phyloP scores from a whole-genome alignment of 305 asterid species.

The Fraxinus baroniana region DNA sequence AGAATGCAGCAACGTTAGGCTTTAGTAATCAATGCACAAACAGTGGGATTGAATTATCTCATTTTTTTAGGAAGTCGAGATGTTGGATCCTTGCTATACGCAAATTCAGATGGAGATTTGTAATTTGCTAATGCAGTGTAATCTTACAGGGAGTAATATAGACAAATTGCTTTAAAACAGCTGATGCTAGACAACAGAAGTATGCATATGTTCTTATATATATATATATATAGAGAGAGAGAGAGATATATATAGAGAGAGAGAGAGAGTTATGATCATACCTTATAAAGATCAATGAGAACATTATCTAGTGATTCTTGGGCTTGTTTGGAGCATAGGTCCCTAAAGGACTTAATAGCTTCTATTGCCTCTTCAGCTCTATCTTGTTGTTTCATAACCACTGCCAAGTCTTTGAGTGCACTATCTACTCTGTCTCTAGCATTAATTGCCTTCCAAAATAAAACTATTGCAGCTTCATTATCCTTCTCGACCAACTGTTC shows the following conservation, averaged over 20 bases:
- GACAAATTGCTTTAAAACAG: neutral
- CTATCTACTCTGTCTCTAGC: constrained; percentile 83
- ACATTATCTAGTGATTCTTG: constrained; percentile 88
- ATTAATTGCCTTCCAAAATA: constrained; percentile 80
- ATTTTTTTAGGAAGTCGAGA: neutral
- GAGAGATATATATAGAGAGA: too few relatives aligned
- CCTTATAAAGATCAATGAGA: constrained; percentile 83
- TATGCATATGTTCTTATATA: too few relatives aligned
- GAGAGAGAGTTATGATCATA: constrained; percentile 3
- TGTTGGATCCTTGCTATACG: neutral
- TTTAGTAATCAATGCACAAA: neutral
- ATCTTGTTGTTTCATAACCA: constrained; percentile 78
- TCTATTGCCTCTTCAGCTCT: constrained; percentile 84
- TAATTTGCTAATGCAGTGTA: neutral
- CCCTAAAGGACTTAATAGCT: constrained; percentile 65
- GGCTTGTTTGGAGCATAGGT: constrained; percentile 70
- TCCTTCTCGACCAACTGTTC: constrained; percentile 71
- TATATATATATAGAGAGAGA: too few relatives aligned
- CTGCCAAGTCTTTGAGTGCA: constrained; percentile 90
- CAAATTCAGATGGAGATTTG: neutral
- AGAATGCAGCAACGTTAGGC: neutral
- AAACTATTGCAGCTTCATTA: constrained; percentile 59
- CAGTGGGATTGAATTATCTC: neutral
- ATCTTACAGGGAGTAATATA: neutral
- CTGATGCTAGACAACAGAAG: neutral